A percentile compares a stretch with the other conserved stretches of the same genome.
phyloP scores from a whole-genome alignment of 345 rosid genomes.

The Pistacia vera region DNA sequence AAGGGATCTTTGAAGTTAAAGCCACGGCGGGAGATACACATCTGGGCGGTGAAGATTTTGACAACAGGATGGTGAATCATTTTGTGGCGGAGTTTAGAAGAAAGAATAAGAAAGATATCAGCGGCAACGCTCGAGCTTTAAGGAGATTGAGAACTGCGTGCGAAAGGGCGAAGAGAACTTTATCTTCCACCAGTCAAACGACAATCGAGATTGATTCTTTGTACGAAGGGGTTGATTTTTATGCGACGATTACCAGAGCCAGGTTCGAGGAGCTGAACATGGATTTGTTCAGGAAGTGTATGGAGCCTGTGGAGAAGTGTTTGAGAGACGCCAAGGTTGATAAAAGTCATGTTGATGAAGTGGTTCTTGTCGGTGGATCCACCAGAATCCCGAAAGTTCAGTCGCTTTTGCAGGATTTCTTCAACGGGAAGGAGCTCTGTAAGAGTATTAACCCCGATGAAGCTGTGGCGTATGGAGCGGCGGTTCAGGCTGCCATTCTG shows the following conservation, averaged over 20 bases:
- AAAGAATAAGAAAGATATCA: conserved; percentile 29
- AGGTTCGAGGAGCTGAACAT: conserved; percentile 57
- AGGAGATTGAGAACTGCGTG: conserved; percentile 28
- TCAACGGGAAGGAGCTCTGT: conserved; percentile 51
- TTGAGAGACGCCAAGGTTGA: conserved; percentile 39
- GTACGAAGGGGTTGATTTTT: conserved; percentile 49
- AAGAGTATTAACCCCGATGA: conserved; percentile 55
- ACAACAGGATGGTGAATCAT: conserved; percentile 32
- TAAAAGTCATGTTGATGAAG: conserved; percentile 41
- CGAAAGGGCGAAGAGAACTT: conserved; percentile 24
- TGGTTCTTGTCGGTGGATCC: conserved; percentile 49
- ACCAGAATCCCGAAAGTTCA: conserved; percentile 53
- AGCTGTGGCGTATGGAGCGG: conserved; percentile 51
- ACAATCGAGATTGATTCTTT: conserved; percentile 49
- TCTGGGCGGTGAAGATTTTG: conserved; percentile 34
- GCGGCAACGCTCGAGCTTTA: conserved; percentile 24
- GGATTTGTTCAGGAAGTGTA: conserved; percentile 49
- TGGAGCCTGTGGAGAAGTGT: conserved; percentile 56
- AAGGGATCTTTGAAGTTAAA: conserved; percentile 39
- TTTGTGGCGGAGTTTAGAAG: conserved; percentile 26
- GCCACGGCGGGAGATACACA: conserved; percentile 35
- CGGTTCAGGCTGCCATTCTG: conserved; percentile 50
- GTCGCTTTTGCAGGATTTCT: conserved; percentile 45
- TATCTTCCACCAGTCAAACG: conserved; percentile 36
- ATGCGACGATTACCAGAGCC: conserved; percentile 41